Base-by-base conservation (phyloP, 768 basidiomycete genomes). In the Phylloporus sp. region DNA sequence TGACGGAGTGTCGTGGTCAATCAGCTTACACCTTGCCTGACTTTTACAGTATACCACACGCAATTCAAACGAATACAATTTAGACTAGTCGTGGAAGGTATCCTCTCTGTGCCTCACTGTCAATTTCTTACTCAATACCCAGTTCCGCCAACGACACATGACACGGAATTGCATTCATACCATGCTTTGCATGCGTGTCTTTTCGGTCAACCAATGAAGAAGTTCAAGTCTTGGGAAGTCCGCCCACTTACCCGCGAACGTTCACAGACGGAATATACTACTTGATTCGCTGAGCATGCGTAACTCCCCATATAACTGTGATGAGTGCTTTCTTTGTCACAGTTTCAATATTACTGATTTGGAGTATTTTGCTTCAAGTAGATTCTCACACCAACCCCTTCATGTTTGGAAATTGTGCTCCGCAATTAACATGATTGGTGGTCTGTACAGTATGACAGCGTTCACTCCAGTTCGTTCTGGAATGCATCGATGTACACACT, bases 71-170 rank as follows among this genome's bases (percentile, higher is more conserved):
- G 38, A 10, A 35, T 28, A 27, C 2, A 26, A 48, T 16, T 12
- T 38, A 18, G 10, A 24, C 9, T 49, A 22, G 29, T 35, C 36
- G 13, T 20, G 6, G 3, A 10, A 23, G 22, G 62, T 64, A 51
- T 4, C 2, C 0, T 26, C 29, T 26, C 27, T n/a, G 27, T 10
- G 10, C 4, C 18, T 0, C 9, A 12, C 2, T 16, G 29, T 36
- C 6, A 11, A 18, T 28, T 12, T n/a, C n/a, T n/a, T 3, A 27
- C 22, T 50, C 10, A 24, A 39, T 7, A 12, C 23, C 24, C 29
- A 6, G 13, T 15, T n/a, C 12, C 3, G 11, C 6, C 11, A 49
- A 60, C 57, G 24, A 54, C 1, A 26, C 13, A 13, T 64, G 5
- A 9, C 2, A 15, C 10, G 34, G n/a, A 10, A 2, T 11, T 23